These are phyloP conservation scores for Auricularia sp. DNA, from an alignment of 768 basidiomycete genomes.

Conservation along the genomic window DNA sequence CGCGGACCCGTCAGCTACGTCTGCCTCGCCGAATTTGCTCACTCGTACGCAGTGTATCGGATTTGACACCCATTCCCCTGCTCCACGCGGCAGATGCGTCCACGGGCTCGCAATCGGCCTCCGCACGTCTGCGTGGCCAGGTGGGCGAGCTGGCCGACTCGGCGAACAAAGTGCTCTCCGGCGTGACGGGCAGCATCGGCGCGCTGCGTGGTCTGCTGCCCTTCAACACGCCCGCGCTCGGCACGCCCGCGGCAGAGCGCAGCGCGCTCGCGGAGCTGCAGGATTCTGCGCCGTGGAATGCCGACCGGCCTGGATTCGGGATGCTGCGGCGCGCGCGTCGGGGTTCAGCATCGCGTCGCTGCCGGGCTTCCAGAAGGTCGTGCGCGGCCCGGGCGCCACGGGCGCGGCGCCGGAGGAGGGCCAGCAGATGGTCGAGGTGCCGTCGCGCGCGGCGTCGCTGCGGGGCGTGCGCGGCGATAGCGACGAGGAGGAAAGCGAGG, in stretches of 20 bases:
- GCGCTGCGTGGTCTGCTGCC: conserved; percentile 74
- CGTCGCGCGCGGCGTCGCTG: conserved; percentile 42
- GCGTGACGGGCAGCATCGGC: conserved; percentile 71
- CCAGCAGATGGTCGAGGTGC: conserved; percentile 48
- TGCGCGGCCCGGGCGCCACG: conserved; percentile 14
- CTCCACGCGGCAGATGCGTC: conserved; percentile 35
- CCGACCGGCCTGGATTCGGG: conserved; percentile 46
- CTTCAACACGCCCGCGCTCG: conserved; percentile 8
- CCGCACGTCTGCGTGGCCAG: conserved; percentile 52
- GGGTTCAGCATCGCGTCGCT: conserved; percentile 66
- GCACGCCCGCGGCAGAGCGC: neutral
- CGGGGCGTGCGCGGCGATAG: conserved; percentile 19
- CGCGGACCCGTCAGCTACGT: conserved; percentile 8
- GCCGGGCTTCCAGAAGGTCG: conserved; percentile 38
- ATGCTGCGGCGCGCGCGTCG: conserved; percentile 61
- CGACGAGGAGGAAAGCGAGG: conserved; percentile 22
- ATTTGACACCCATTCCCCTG: conserved; percentile 73
- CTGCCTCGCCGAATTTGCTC: neutral
- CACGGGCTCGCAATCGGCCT: conserved; percentile 33
- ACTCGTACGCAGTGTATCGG: conserved; percentile 42
- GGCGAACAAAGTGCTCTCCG: conserved; percentile 49
- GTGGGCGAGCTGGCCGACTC: conserved; percentile 58
- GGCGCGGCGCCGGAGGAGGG: conserved; percentile 29
- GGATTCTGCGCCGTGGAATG: conserved; percentile 31
- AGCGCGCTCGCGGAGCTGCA: conserved; percentile 18